phyloP scores from a whole-genome alignment of 2,329 filamentous ascomycete species.

The Beauveria australis region DNA sequence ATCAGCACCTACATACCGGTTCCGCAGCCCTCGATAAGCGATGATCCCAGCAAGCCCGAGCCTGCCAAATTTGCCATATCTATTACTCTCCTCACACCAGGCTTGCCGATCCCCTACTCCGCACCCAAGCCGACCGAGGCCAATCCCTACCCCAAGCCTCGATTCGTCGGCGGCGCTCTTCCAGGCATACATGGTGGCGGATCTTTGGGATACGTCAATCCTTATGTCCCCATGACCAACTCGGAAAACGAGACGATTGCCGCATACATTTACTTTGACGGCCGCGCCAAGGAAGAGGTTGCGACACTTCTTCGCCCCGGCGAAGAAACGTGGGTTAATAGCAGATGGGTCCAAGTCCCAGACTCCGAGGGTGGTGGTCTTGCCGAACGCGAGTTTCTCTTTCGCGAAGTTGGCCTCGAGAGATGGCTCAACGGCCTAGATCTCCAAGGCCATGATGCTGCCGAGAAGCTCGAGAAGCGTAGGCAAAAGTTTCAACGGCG shows the following conservation, averaged over 20 bases:
- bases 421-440: slow-evolving; percentile 95
- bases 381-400: slow-evolving; percentile 92
- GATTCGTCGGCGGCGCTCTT: slow-evolving; percentile 63
- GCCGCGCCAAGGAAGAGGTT: slow-evolving; percentile 89
- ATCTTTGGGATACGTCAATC: slow-evolving; percentile 53
- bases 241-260: slow-evolving; percentile 96
- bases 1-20: slow-evolving; percentile 98
- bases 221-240: slow-evolving; percentile 86
- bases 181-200: slow-evolving; percentile 43
- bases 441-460: slow-evolving; percentile 84
- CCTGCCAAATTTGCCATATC: slow-evolving; percentile 96
- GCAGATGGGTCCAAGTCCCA: slow-evolving; percentile 91
- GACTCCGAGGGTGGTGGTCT: slow-evolving; percentile 86
- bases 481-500: slow-evolving; percentile 68
- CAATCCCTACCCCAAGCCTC: slow-evolving; percentile 73
- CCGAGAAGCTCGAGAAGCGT: slow-evolving; percentile 82
- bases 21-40: slow-evolving; percentile 66
- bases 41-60: slow-evolving; percentile 66
- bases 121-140: slow-evolving; percentile 70
- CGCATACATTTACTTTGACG: slow-evolving; percentile 98
- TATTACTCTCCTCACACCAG: slow-evolving; percentile 86
- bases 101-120: slow-evolving; percentile 85
- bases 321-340: slow-evolving; percentile 99
- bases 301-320: slow-evolving; percentile 85
- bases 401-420: slow-evolving; percentile 92